Evolutionary conservation across 768 basidiomycete species (phyloP).

Genomic region (Macrolepiota albuminosa): DNA sequence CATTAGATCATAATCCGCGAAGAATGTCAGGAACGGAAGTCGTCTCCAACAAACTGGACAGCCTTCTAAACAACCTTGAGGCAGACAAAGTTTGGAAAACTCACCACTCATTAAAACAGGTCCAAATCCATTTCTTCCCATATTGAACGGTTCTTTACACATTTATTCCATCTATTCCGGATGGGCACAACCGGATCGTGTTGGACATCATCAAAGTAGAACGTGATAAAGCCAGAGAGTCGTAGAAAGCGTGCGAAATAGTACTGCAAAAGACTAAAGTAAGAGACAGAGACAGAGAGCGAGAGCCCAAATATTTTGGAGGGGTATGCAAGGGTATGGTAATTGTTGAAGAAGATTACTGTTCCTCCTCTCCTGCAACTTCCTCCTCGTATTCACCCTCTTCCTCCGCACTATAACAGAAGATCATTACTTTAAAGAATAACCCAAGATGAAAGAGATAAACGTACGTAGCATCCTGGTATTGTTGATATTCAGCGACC

Average conservation of each 20-base stretch:
- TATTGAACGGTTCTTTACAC: background rate
- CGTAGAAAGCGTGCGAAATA: slow-evolving; percentile 33
- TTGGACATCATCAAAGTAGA: slow-evolving; percentile 26
- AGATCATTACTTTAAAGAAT: slow-evolving; percentile 8
- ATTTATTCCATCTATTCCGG: background rate
- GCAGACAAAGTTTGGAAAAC: background rate
- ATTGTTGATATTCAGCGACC: slow-evolving; percentile 96
- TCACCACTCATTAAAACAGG: background rate
- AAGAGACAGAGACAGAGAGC: slow-evolving; percentile 15
- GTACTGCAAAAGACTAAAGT: slow-evolving; percentile 24
- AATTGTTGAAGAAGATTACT: slow-evolving; percentile 19
- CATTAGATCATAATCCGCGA: background rate
- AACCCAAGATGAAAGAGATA: background rate
- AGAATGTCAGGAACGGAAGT: background rate
- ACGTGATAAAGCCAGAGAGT: slow-evolving; percentile 20
- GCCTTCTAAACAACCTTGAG: background rate
- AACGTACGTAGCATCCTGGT: slow-evolving; percentile 89
- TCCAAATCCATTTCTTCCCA: background rate
- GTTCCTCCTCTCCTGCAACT: slow-evolving; percentile 53
- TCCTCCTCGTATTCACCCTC: slow-evolving; percentile 91
- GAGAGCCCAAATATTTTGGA: slow-evolving; percentile 12
- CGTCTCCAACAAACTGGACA: background rate
- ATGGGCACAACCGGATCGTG: background rate
- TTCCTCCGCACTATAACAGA: slow-evolving; percentile 62
- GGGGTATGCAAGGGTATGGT: slow-evolving; percentile 17